Evolutionary conservation across 2,329 filamentous ascomycete species (phyloP), one percentile per base, ranked within the genome.

Genomic region (Mollisia scopiformis): DNA sequence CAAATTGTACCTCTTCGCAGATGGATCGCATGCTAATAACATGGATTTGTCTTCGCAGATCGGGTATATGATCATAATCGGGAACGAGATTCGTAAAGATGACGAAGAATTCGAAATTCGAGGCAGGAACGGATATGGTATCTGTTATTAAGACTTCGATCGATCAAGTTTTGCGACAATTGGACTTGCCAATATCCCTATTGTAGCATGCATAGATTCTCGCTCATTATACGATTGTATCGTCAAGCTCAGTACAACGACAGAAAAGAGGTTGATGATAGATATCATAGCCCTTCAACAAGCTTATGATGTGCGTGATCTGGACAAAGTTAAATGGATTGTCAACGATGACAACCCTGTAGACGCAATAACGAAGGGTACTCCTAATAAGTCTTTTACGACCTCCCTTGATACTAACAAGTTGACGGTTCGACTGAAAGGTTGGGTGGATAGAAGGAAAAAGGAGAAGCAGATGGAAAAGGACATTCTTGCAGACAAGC

Each of bases 241-340:
- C 1, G 35, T 66, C 1, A 69, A 67, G 16, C 39, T 67, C 0
- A 50, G 60, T 2, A 66, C 59, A 1, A 68, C 58, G 0, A 60
- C 64, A 21, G 61, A 70, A n/a, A 58, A 58, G 35, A 13, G 56
- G 2, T 21, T 51, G 14, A 50, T 60, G 41, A 60, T 60, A 39
- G 61, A 69, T 46, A 65, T 70, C 13, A 68, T 70, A 46, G 52
- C 56, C 0, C 13, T 71, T 0, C 23, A 62, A 0, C 43, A 70
- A 54, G 62, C 55, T 0, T 70, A 70, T 37, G 60, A 70, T 23
- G 25, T 57, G 0, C 21, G 57, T 1, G 60, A 70, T 28, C 27
- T 66, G 0, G 10, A 28, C 2, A 60, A 69, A 25, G 47, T 71
- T 14, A 14, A 43, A 19, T 71, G 41, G 58, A 68, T 68, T 35